phyloP scores from a whole-genome alignment of 495 filamentous ascomycete genomes.

The Jackrogersella minutella region DNA sequence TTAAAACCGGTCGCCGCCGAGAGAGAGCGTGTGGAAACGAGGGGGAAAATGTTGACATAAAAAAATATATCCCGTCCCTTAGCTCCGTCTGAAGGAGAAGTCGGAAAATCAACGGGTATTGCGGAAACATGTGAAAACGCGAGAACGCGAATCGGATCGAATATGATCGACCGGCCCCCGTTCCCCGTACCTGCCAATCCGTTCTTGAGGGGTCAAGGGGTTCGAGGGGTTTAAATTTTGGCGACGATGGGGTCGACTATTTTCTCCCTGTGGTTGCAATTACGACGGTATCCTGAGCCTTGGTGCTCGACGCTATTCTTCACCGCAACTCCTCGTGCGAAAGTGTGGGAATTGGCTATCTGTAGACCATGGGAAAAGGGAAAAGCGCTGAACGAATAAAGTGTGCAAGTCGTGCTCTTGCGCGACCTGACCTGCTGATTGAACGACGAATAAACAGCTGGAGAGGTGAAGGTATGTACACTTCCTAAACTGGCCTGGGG shows the following conservation, averaged over 20 bases:
- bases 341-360: conserved; percentile 19
- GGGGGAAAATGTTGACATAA: background rate
- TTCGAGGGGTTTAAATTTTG: conserved; percentile 25
- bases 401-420: conserved; percentile 30
- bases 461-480: conserved; percentile 8
- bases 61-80: background rate
- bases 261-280: conserved; percentile 28
- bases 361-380: background rate
- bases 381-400: conserved; percentile 14
- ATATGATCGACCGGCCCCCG: conserved; percentile 35
- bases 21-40: no score
- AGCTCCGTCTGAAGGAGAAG: background rate
- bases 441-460: conserved; percentile 13
- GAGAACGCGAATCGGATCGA: conserved; percentile 39
- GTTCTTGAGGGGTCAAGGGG: conserved; percentile 7
- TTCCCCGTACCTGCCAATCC: conserved; percentile 24
- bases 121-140: conserved; percentile 38
- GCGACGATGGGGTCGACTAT: conserved; percentile 6
- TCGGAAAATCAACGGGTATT: conserved; percentile 33
- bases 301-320: conserved; percentile 24
- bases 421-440: conserved; percentile 21
- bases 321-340: conserved; percentile 38
- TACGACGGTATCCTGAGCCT: conserved; percentile 33
- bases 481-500: conserved; percentile 17
- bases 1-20: conserved; percentile 23